phyloP scores from a whole-genome alignment of 139 green algal species.

The Chlamydomonas sp. region DNA sequence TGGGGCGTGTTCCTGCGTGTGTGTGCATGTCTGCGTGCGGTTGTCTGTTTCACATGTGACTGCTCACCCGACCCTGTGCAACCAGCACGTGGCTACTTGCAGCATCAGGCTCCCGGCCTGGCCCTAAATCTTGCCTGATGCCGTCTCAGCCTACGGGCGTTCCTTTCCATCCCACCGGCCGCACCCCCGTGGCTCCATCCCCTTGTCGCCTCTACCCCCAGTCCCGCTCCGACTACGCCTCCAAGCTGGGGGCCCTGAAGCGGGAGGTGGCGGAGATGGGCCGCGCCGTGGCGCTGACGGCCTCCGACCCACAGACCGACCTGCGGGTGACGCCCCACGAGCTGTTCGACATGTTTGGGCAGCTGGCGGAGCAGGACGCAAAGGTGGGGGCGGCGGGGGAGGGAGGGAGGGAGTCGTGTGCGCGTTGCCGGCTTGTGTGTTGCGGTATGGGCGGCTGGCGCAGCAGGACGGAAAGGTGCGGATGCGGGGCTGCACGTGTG shows the following conservation, averaged over 20 bases:
- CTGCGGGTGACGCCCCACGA: constrained; percentile 41
- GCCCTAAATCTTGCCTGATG: neutral
- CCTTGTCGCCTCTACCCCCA: constrained; percentile 2
- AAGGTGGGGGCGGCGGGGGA: constrained; percentile 13
- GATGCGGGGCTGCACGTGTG: no score
- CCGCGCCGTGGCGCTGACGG: constrained; percentile 41
- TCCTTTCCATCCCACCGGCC: neutral
- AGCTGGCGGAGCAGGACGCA: constrained; percentile 47
- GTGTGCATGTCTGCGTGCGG: neutral
- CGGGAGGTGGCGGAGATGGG: constrained; percentile 42
- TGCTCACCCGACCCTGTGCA: no score
- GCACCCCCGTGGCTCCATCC: neutral
- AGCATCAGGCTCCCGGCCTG: no score
- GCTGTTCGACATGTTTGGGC: constrained; percentile 42
- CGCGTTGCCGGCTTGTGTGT: neutral
- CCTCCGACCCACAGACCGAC: neutral
- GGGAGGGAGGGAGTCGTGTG: neutral
- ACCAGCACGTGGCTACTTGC: no score
- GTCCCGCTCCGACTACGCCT: constrained; percentile 50
- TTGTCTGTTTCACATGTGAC: no score
- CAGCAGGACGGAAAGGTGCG: no score
- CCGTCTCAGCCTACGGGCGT: neutral
- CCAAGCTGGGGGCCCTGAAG: constrained; percentile 43
- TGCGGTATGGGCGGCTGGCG: neutral
- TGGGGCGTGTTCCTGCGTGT: no score